Evolutionary conservation across 192 early-diverging fungal species (phyloP).

Genomic region (Rhizophlyctis rosea): DNA sequence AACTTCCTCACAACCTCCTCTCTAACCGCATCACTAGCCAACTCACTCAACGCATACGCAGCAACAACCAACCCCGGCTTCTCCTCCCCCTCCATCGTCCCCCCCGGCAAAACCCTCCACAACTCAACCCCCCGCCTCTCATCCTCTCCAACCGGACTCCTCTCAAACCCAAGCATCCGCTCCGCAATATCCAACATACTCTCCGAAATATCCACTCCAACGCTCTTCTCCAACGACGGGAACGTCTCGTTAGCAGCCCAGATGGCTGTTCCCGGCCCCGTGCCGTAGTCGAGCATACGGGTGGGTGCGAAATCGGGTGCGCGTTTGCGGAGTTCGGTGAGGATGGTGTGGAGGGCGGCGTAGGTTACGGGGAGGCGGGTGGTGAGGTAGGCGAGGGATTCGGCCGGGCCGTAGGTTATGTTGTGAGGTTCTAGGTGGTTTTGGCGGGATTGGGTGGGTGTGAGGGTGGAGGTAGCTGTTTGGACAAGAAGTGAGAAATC

Average conservation of each 20-base stretch:
- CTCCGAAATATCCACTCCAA: constrained; percentile 75
- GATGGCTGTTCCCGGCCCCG: constrained; percentile 77
- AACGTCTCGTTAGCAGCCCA: too few relatives aligned
- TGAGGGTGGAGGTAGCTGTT: not conserved
- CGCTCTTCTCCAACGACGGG: constrained; percentile 39
- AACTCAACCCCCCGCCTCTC: constrained; percentile 42
- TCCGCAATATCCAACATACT: constrained; percentile 72
- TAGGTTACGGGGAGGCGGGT: constrained; percentile 60
- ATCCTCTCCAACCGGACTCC: not conserved
- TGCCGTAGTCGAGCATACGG: constrained; percentile 74
- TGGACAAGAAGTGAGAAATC: constrained; percentile 3
- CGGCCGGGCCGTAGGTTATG: constrained; percentile 66
- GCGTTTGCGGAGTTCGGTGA: constrained; percentile 60
- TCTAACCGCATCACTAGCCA: constrained; percentile 64
- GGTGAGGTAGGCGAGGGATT: constrained; percentile 71
- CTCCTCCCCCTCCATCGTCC: constrained; percentile 11
- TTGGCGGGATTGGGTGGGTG: not conserved
- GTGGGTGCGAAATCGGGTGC: constrained; percentile 59
- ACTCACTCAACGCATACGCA: constrained; percentile 69
- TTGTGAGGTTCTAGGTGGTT: constrained; percentile 39
- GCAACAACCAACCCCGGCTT: constrained; percentile 71
- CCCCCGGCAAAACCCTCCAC: constrained; percentile 61
- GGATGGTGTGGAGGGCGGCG: constrained; percentile 65
- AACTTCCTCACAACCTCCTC: constrained; percentile 63
- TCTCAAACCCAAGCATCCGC: constrained; percentile 30